Evolutionary conservation across 192 early-diverging fungal species (phyloP), one percentile per base, ranked within the genome.

Genomic region (Rhizophagus sp.): DNA sequence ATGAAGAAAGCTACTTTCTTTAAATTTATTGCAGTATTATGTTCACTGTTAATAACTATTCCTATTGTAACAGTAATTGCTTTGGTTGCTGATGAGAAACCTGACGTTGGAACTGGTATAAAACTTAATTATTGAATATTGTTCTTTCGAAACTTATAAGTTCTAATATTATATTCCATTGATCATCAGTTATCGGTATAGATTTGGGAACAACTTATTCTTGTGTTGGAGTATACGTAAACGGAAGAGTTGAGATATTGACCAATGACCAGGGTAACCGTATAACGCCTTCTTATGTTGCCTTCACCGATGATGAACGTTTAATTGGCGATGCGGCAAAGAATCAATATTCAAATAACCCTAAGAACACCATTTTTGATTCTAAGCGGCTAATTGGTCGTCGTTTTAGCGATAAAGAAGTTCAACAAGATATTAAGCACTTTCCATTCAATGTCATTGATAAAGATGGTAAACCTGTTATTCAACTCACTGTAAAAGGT

Each of bases 181-280:
- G 10, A 70, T n/a, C 30, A 1, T n/a, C 24, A n/a, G 89, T 95
- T 79, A 96, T 95, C 81, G 95, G 95, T 85, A 96, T 97, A 85
- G 96, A 98, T 92, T 89, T 98, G 83, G 97, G 97, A 83, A 98
- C 97, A 69, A 98, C 91, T 36, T 92, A 93, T 89, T 95, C 93
- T 75, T 97, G 97, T 88, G 96, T 97, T 33, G 96, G 93, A 83
- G 94, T 98, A 67, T 95, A 90, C 89, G 91, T 95, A 90, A 93
- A 97, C 87, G 96, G 94, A 74, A 91, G 92, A 77, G 97, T 99
- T 74, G 97, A 99, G 86, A 97, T 99, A 86, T 96, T 98, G 82
- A 95, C 97, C 79, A 97, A 98, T 92, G 97, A 98, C 84, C 95
- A 97, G 84, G 96, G 96, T 82, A 88, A 95, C 89, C 95, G 96